Evolutionary conservation across 2,329 filamentous ascomycete genomes (phyloP).

Genomic region (Penicillium sp.): DNA sequence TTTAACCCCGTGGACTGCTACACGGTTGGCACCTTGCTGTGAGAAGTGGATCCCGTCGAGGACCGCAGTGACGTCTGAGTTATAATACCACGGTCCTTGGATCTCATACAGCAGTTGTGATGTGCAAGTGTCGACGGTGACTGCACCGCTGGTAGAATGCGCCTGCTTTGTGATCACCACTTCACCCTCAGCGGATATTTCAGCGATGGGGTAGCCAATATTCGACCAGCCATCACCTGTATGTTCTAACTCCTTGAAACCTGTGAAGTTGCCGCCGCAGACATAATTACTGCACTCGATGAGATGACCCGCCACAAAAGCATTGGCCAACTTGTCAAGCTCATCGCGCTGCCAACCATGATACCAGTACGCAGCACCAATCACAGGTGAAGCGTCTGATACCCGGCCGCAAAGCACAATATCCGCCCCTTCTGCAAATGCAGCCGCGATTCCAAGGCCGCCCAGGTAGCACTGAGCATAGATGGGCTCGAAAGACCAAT

Average conservation of each 20-base stretch:
- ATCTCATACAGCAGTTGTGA: constrained; percentile 59
- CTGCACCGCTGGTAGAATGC: constrained; percentile 38
- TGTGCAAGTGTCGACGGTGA: constrained; percentile 54
- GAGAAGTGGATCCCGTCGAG: constrained; percentile 56
- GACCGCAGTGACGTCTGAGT: constrained; percentile 58
- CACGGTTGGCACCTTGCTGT: constrained; percentile 52
- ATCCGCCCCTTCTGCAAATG: constrained; percentile 44
- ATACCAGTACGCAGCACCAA: constrained; percentile 48
- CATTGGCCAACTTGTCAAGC: constrained; percentile 43
- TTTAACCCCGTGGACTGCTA: constrained; percentile 51
- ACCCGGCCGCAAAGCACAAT: constrained; percentile 50
- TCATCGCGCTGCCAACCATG: constrained; percentile 44
- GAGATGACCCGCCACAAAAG: constrained; percentile 42
- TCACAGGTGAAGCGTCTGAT: constrained; percentile 47
- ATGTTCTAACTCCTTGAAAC: constrained; percentile 41
- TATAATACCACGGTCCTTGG: constrained; percentile 59
- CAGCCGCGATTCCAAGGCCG: constrained; percentile 42
- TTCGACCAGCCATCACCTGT: constrained; percentile 44
- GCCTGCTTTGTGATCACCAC: constrained; percentile 50
- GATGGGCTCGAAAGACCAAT: constrained; percentile 40
- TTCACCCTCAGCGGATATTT: constrained; percentile 44
- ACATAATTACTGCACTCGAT: constrained; percentile 48
- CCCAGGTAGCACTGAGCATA: constrained; percentile 41
- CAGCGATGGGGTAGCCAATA: constrained; percentile 50
- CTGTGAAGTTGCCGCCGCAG: constrained; percentile 47